phyloP scores from a whole-genome alignment of 768 basidiomycete species.

The Hygrocybe coccinea region DNA sequence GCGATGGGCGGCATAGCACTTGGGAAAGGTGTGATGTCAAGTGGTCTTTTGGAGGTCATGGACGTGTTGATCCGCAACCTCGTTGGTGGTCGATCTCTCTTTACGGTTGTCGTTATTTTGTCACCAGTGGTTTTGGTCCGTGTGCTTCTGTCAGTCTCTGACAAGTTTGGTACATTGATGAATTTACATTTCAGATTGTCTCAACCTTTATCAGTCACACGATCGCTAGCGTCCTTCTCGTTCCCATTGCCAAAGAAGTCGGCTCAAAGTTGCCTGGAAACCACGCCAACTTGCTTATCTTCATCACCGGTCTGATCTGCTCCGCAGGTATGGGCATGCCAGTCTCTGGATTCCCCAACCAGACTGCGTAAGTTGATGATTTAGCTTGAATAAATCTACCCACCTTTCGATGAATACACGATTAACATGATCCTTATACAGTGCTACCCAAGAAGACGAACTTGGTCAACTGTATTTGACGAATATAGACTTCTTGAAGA shows the following conservation, averaged over 20 bases:
- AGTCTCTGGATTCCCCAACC: constrained; percentile 98
- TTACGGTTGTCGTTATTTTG: constrained; percentile 66
- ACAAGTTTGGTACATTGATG: constrained; percentile 23
- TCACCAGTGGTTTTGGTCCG: constrained; percentile 66
- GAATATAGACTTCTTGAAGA: constrained; percentile 86
- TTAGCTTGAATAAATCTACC: constrained; percentile 1
- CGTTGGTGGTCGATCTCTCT: constrained; percentile 59
- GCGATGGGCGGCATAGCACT: constrained; percentile 98
- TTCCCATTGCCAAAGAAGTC: constrained; percentile 90
- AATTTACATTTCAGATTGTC: constrained; percentile 47
- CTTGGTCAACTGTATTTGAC: constrained; percentile 84
- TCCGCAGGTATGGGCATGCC: constrained; percentile 98
- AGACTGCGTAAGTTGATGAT: constrained; percentile 72
- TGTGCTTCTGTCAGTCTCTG: constrained; percentile 16
- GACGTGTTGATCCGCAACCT: constrained; percentile 55
- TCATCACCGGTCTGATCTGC: constrained; percentile 89
- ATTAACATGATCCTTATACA: constrained; percentile 25
- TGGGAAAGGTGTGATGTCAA: constrained; percentile 87
- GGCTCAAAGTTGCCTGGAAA: constrained; percentile 62
- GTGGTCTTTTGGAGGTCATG: constrained; percentile 79
- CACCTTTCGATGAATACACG: constrained; percentile 7
- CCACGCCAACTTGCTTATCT: constrained; percentile 80
- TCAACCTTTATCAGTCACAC: constrained; percentile 98
- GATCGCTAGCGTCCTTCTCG: constrained; percentile 93
- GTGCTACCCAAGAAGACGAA: constrained; percentile 91